A percentile compares a stretch with the other conserved stretches of the same genome.
phyloP scores from a whole-genome alignment of 192 early-diverging fungal genomes.

The Mortierella antarctica region DNA sequence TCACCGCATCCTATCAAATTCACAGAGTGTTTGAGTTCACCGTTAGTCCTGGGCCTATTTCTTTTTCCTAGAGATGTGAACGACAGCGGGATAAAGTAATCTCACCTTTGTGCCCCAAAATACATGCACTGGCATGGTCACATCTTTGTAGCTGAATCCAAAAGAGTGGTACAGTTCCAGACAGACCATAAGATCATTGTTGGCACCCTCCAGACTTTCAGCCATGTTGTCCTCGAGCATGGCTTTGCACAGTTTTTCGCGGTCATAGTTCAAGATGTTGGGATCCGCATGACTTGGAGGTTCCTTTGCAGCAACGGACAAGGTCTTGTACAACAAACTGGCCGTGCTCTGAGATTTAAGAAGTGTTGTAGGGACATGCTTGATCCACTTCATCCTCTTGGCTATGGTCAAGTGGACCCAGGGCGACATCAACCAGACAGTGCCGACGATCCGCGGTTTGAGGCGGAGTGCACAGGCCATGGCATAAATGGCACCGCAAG shows the following conservation, averaged over 20 bases:
- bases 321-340: slow-evolving; percentile 32
- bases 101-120: slow-evolving; percentile 59
- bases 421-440: slow-evolving; percentile 55
- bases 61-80: not conserved
- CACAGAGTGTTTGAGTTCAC: not conserved
- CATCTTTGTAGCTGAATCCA: slow-evolving; percentile 57
- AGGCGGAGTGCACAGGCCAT: slow-evolving; percentile 56
- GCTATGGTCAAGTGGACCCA: slow-evolving; percentile 56
- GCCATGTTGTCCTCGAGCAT: slow-evolving; percentile 57
- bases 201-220: slow-evolving; percentile 52
- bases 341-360: slow-evolving; percentile 47
- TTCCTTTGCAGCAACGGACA: slow-evolving; percentile 52
- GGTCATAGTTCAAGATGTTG: slow-evolving; percentile 47
- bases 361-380: slow-evolving; percentile 50
- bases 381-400: slow-evolving; percentile 58
- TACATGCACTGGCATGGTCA: slow-evolving; percentile 53
- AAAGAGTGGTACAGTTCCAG: slow-evolving; percentile 53
- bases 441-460: slow-evolving; percentile 48
- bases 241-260: slow-evolving; percentile 51
- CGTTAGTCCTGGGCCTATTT: no score
- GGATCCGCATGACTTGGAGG: slow-evolving; percentile 47
- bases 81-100: not conserved
- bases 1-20: slow-evolving; percentile 42
- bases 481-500: slow-evolving; percentile 57
- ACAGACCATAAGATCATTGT: slow-evolving; percentile 57